Conservation (phyloP, 805 yeast genomes). For the Barnettozyma californica region DNA sequence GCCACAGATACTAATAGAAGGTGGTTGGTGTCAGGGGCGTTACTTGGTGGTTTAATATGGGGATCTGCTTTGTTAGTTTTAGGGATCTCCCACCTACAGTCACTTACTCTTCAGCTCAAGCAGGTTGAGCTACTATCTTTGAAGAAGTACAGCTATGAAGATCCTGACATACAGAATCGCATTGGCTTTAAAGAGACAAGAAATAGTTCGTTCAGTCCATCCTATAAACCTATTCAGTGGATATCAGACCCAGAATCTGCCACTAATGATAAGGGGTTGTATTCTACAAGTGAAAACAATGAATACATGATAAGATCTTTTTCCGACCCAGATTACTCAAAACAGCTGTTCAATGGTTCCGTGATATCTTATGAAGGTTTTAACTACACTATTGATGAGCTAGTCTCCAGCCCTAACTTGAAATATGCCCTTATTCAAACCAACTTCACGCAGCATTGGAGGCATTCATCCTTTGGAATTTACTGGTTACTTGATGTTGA, state of each 20-base stretch:
- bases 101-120: constrained; percentile 5
- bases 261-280: constrained; percentile 60
- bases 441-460: constrained; percentile 54
- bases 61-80: constrained; percentile 9
- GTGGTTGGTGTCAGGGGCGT: constrained; percentile 6
- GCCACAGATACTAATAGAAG: neutral
- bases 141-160: neutral
- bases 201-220: constrained; percentile 52
- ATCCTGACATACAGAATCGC: neutral
- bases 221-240: constrained; percentile 62
- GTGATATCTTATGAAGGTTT: constrained; percentile 35
- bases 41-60: constrained; percentile 11
- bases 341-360: constrained; percentile 45
- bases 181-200: constrained; percentile 40
- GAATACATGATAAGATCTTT: constrained; percentile 53
- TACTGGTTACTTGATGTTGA: constrained; percentile 38
- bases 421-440: constrained; percentile 53
- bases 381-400: constrained; percentile 42
- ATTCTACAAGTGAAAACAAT: constrained; percentile 42
- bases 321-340: constrained; percentile 37
- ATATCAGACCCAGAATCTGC: constrained; percentile 44
- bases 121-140: constrained; percentile 7
- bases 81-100: constrained; percentile 11
- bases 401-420: constrained; percentile 66
- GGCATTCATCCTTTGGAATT: constrained; percentile 42